phyloP scores from a whole-genome alignment of 1,139 yeast genomes.

The Debaryomyces udenii region DNA sequence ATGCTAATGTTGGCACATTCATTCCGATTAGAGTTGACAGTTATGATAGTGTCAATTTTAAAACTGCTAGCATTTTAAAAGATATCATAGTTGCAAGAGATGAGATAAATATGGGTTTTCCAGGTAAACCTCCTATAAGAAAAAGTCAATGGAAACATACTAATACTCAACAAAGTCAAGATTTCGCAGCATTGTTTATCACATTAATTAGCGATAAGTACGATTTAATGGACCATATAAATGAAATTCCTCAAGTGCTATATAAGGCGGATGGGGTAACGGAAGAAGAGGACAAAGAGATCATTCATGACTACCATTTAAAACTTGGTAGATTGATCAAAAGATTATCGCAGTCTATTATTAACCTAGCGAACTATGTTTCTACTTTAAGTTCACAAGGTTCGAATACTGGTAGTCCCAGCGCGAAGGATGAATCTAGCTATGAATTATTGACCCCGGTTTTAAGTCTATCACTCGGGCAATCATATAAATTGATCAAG shows the following conservation, averaged over 20 bases:
- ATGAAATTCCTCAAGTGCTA: conserved; percentile 29
- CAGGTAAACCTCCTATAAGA: neutral
- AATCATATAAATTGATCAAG: conserved; percentile 39
- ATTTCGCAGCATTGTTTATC: conserved; percentile 10
- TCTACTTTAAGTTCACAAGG: conserved; percentile 20
- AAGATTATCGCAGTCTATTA: conserved; percentile 40
- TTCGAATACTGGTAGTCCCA: conserved; percentile 9
- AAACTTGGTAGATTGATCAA: conserved; percentile 50
- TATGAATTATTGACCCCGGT: conserved; percentile 33
- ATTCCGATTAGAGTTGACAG: conserved; percentile 17
- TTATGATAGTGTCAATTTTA: conserved; percentile 19
- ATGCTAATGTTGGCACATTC: conserved; percentile 19
- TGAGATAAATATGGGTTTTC: conserved; percentile 1
- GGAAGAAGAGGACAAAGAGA: conserved; percentile 44
- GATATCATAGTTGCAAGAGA: conserved; percentile 22
- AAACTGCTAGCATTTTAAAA: conserved; percentile 19
- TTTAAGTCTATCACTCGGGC: conserved; percentile 38
- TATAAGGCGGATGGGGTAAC: conserved; percentile 15
- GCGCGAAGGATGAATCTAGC: conserved; percentile 6
- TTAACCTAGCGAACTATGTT: conserved; percentile 33
- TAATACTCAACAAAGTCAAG: conserved; percentile 3
- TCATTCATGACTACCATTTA: conserved; percentile 48
- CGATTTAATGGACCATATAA: conserved; percentile 33
- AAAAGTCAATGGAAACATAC: conserved; percentile 5
- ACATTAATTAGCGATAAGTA: conserved; percentile 30